phyloP scores from a whole-genome alignment of 306 rosid genomes.

The Sindora glabra region DNA sequence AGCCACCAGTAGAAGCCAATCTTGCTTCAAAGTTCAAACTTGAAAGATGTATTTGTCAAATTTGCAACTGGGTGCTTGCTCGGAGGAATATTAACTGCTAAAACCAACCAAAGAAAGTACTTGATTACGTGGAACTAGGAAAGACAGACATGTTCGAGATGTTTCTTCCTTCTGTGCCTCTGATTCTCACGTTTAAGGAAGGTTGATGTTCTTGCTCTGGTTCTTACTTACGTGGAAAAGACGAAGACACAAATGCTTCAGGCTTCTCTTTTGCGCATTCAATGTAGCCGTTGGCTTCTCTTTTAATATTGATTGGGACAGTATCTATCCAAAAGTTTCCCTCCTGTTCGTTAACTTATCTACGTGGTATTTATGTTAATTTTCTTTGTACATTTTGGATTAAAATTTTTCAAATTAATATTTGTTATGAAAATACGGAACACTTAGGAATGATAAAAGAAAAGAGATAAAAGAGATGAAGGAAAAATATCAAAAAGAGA shows the following conservation, averaged over 20 bases:
- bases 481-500: no score
- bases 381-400: no score
- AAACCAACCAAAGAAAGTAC: slow-evolving; percentile 32
- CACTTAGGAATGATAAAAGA: no score
- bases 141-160: slow-evolving; percentile 11
- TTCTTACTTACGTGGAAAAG: not conserved
- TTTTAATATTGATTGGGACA: not conserved
- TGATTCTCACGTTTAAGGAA: no score
- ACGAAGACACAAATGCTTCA: not conserved
- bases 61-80: slow-evolving; percentile 25
- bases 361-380: no score
- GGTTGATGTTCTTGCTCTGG: no score
- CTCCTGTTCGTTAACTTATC: not conserved
- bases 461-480: no score
- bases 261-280: not conserved
- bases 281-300: not conserved
- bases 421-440: no score
- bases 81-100: slow-evolving; percentile 23
- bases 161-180: slow-evolving; percentile 4
- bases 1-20: slow-evolving; percentile 77
- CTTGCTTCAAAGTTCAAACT: slow-evolving; percentile 33
- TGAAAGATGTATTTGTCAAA: slow-evolving; percentile 29
- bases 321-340: not conserved
- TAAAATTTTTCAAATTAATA: no score
- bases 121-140: slow-evolving; percentile 30